Conservation (phyloP, 768 basidiomycete genomes). For the Rubroboletus pulcherrimus region DNA sequence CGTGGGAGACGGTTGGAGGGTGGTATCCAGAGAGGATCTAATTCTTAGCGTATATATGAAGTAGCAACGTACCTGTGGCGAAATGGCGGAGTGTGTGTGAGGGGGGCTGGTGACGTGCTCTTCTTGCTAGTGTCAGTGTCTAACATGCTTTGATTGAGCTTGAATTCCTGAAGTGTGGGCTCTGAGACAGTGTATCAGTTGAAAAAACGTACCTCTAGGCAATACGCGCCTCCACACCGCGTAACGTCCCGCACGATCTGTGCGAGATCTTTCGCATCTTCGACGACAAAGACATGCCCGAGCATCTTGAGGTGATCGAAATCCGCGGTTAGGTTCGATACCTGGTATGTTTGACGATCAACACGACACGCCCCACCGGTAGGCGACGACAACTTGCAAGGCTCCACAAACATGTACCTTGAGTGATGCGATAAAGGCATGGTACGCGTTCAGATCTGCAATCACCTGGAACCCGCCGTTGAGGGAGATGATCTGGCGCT, state of each 20-base stretch:
- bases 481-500: slow-evolving; percentile 94
- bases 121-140: not conserved
- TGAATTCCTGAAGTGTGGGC: too few species aligned
- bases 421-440: slow-evolving; percentile 81
- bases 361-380: too few species aligned
- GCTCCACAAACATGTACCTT: slow-evolving; percentile 47
- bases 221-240: slow-evolving; percentile 90
- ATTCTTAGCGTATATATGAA: not conserved
- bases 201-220: slow-evolving; percentile 76
- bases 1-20: slow-evolving; percentile 57
- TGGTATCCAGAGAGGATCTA: slow-evolving; percentile 19
- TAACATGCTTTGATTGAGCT: not conserved
- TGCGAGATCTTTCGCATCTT: slow-evolving; percentile 93
- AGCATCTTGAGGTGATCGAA: slow-evolving; percentile 97
- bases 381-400: not conserved
- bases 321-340: slow-evolving; percentile 78
- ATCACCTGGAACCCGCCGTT: slow-evolving; percentile 94
- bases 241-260: slow-evolving; percentile 95
- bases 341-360: slow-evolving; percentile 24
- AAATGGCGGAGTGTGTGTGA: too few species aligned
- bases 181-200: too few species aligned
- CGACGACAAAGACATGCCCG: slow-evolving; percentile 93
- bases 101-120: not conserved
- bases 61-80: too few species aligned
- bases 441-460: slow-evolving; percentile 92